A percentile compares a stretch with the other conserved stretches of the same genome.
These are phyloP conservation scores for Takashimella koratensis DNA, from an alignment of 1,284 basidiomycete genomes.

Conservation along the genomic window DNA sequence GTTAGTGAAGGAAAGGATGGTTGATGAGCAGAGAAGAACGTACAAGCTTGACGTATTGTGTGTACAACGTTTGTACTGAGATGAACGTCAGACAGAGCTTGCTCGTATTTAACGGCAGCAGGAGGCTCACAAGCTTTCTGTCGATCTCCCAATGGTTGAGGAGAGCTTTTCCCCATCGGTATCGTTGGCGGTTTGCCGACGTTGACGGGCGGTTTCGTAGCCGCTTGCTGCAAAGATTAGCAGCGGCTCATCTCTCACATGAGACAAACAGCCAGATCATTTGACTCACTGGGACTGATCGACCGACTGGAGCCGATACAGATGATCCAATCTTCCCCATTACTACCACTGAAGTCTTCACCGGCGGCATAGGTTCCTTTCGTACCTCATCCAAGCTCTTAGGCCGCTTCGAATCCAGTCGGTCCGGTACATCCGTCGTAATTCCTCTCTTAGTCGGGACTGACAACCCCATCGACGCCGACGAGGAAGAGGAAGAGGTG, in stretches of 20 bases:
- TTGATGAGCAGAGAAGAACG: slow-evolving; percentile 1
- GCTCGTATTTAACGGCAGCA: too few relatives aligned
- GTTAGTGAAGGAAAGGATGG: background rate
- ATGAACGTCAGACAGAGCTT: background rate
- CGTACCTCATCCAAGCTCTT: too few relatives aligned
- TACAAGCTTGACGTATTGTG: slow-evolving; percentile 40
- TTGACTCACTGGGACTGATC: slow-evolving; percentile 1
- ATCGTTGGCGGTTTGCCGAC: slow-evolving; percentile 18
- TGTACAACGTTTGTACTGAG: slow-evolving; percentile 38
- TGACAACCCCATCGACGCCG: too few relatives aligned
- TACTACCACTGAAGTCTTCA: too few relatives aligned
- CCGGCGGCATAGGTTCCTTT: too few relatives aligned
- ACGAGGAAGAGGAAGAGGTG: too few relatives aligned
- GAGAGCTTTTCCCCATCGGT: slow-evolving; percentile 17
- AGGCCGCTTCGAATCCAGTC: too few relatives aligned
- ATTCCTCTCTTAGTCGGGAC: too few relatives aligned
- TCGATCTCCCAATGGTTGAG: slow-evolving; percentile 35
- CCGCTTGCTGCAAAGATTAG: background rate
- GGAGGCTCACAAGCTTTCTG: slow-evolving; percentile 36
- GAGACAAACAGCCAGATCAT: too few relatives aligned
- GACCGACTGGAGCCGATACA: too few relatives aligned
- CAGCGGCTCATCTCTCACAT: background rate
- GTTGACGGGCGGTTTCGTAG: background rate
- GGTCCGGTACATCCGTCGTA: too few relatives aligned
- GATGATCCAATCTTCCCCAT: too few relatives aligned